Evolutionary conservation across 2,329 filamentous ascomycete species (phyloP).

Genomic region (Incumbomyces delicatus): DNA sequence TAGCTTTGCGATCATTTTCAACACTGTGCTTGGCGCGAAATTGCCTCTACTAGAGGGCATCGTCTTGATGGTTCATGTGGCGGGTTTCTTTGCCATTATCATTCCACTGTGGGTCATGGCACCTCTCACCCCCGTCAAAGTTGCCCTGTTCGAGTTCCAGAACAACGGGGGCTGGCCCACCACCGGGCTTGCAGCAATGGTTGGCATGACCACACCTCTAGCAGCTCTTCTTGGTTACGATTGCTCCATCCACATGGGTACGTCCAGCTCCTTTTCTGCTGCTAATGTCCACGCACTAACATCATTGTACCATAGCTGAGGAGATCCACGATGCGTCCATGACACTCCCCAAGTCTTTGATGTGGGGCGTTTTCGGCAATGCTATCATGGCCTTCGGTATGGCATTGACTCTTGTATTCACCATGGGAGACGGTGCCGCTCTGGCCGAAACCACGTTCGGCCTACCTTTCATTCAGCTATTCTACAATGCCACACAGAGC

Average conservation of each 20-base stretch:
- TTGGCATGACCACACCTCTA: constrained; percentile 31
- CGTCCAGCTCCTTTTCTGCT: constrained; percentile 8
- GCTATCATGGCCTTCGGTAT: constrained; percentile 38
- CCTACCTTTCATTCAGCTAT: constrained; percentile 42
- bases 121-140: constrained; percentile 26
- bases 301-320: constrained; percentile 27
- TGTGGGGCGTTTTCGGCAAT: constrained; percentile 39
- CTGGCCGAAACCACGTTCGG: constrained; percentile 22
- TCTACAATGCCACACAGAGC: constrained; percentile 36
- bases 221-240: constrained; percentile 32
- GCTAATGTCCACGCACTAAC: neutral
- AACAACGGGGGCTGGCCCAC: constrained; percentile 23
- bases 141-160: constrained; percentile 21
- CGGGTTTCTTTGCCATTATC: constrained; percentile 32
- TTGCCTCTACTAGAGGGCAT: constrained; percentile 31
- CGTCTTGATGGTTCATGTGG: constrained; percentile 32
- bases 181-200: constrained; percentile 30
- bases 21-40: constrained; percentile 30
- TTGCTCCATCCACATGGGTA: constrained; percentile 35
- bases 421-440: constrained; percentile 29
- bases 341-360: constrained; percentile 40
- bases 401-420: constrained; percentile 36
- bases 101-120: constrained; percentile 34
- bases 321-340: constrained; percentile 41
- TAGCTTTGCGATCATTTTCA: constrained; percentile 30